These are phyloP conservation scores for Akanthomyces lecanii DNA, from an alignment of 2,329 filamentous ascomycete species.

Conservation along the genomic window DNA sequence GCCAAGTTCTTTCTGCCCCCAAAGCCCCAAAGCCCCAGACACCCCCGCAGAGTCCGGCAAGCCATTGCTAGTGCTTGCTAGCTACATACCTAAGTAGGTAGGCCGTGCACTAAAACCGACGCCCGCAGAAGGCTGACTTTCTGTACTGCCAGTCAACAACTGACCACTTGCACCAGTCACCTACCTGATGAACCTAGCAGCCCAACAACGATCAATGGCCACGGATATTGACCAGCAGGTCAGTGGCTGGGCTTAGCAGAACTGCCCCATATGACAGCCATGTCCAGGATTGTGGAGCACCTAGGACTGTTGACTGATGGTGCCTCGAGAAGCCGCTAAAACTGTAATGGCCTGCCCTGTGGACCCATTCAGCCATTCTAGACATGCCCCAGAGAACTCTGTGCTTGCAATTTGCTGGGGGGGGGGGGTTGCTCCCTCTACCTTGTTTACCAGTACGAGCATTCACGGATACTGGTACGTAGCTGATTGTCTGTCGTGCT, in stretches of 20 bases:
- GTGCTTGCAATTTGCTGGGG: not conserved
- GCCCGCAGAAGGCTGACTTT: no score
- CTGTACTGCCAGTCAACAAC: no score
- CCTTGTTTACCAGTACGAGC: no score
- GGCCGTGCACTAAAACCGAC: no score
- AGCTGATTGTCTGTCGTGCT: not conserved
- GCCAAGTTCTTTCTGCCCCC: not conserved
- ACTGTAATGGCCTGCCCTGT: slow-evolving; percentile 1
- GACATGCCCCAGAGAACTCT: slow-evolving; percentile 1
- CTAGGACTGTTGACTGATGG: not conserved
- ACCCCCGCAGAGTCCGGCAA: not conserved
- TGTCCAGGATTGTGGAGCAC: not conserved
- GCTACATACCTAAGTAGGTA: no score
- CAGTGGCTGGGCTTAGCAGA: no score
- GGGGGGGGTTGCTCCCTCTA: no score
- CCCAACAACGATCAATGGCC: no score
- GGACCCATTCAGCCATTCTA: not conserved
- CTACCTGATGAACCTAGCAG: no score
- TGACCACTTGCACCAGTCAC: no score
- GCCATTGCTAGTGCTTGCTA: not conserved
- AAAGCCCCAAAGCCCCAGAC: not conserved
- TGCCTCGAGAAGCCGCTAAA: not conserved
- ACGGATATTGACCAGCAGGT: no score
- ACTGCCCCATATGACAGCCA: no score
- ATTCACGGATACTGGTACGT: not conserved